Evolutionary conservation across 2,329 filamentous ascomycete species (phyloP).

Genomic region (Sclerotinia spermophila): DNA sequence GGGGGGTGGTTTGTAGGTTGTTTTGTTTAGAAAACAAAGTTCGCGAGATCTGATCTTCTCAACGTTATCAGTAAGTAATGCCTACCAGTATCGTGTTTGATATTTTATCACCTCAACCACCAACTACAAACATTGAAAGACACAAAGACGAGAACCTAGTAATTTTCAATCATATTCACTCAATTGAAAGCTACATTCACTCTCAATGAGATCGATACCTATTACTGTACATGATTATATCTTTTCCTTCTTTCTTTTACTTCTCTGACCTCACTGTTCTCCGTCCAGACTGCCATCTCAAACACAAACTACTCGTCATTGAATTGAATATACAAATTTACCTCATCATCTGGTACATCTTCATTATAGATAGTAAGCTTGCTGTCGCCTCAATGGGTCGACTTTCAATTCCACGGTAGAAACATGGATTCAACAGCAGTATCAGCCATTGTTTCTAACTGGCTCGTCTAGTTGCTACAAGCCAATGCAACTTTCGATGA

Average conservation of each 20-base stretch:
- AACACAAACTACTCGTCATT: not conserved
- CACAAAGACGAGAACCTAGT: not conserved
- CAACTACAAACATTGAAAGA: not conserved
- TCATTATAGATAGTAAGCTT: not conserved
- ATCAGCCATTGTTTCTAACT: not conserved
- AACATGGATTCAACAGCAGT: not conserved
- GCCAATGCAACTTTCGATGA: not conserved
- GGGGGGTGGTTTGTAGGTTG: not conserved
- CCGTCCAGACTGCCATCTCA: not conserved
- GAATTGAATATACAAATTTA: not conserved
- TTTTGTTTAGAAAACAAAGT: constrained; percentile 9
- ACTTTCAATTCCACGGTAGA: not conserved
- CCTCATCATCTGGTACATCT: not conserved
- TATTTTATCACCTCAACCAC: not conserved
- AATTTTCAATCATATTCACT: too few species aligned
- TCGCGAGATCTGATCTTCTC: constrained; percentile 1
- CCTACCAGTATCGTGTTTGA: constrained; percentile 5
- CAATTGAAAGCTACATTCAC: not conserved
- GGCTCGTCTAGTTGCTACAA: not conserved
- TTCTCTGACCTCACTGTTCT: not conserved
- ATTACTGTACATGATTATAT: not conserved
- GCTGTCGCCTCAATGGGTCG: not conserved
- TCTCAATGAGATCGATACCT: not conserved
- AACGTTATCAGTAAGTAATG: not conserved
- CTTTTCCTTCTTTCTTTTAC: not conserved